These are phyloP conservation scores for Leersia perrieri DNA, from an alignment of 176 grass and related monocot species.

Conservation along the genomic window DNA sequence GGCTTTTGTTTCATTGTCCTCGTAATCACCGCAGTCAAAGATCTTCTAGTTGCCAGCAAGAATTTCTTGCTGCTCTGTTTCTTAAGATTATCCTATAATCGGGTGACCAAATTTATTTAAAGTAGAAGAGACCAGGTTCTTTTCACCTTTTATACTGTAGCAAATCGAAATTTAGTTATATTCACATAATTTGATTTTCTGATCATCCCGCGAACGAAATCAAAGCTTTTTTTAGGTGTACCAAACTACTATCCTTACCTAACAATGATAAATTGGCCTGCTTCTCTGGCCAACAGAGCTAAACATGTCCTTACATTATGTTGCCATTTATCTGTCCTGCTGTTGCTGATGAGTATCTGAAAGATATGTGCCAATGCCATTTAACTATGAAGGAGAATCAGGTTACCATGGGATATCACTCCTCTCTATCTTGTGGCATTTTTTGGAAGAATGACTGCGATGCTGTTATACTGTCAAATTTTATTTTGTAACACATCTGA, in stretches of 20 bases:
- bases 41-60: not conserved
- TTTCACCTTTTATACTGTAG: not conserved
- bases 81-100: not conserved
- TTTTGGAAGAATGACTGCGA: not conserved
- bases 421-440: not conserved
- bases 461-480: not conserved
- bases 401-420: not conserved
- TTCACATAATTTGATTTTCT: not conserved
- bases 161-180: constrained; percentile 2
- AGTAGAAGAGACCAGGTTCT: not conserved
- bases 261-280: not conserved
- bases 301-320: not conserved
- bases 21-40: not conserved
- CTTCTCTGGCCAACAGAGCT: not conserved
- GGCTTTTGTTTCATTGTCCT: not conserved
- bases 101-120: not conserved
- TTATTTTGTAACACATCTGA: not conserved
- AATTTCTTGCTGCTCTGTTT: not conserved
- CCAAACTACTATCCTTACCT: not conserved
- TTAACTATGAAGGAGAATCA: not conserved
- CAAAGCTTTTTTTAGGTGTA: not conserved
- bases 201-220: not conserved
- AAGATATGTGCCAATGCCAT: not conserved
- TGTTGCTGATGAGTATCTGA: not conserved
- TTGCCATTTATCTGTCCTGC: not conserved